phyloP scores from a whole-genome alignment of 2,329 filamentous ascomycete genomes.

The Lasiodiplodia theobromae region DNA sequence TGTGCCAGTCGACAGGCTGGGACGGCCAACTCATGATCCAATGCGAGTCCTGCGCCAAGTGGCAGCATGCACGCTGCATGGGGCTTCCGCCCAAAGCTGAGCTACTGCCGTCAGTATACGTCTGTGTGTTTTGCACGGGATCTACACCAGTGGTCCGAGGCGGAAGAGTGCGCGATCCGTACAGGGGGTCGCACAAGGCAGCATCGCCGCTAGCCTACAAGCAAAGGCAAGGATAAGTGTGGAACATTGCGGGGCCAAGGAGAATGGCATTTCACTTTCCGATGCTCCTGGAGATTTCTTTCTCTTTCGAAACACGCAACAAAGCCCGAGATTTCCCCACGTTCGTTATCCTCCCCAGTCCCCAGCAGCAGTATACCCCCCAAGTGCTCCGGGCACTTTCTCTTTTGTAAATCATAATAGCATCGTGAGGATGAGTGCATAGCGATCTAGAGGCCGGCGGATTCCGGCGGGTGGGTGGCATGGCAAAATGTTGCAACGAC shows the following conservation, averaged over 20 bases:
- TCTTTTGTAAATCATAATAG: constrained; percentile 25
- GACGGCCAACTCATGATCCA: constrained; percentile 66
- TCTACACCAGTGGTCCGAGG: constrained; percentile 44
- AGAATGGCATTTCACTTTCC: background rate
- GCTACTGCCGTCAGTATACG: constrained; percentile 51
- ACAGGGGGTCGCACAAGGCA: constrained; percentile 1
- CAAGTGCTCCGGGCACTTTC: constrained; percentile 9
- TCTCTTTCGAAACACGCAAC: background rate
- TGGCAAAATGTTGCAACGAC: background rate
- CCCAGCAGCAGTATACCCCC: constrained; percentile 21
- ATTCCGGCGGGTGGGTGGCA: background rate
- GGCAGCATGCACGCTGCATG: constrained; percentile 66
- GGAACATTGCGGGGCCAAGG: background rate
- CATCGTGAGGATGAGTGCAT: constrained; percentile 20
- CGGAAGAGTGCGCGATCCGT: constrained; percentile 41
- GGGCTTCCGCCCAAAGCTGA: constrained; percentile 55
- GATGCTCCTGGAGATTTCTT: background rate
- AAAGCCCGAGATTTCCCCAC: background rate
- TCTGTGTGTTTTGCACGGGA: constrained; percentile 51
- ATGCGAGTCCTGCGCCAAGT: constrained; percentile 70
- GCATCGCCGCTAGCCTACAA: constrained; percentile 24
- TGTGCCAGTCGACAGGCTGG: constrained; percentile 63
- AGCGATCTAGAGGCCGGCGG: background rate
- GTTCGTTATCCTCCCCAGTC: background rate
- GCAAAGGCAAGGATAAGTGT: constrained; percentile 8